phyloP scores from a whole-genome alignment of 116 monocot species.

The Iris pallida region DNA sequence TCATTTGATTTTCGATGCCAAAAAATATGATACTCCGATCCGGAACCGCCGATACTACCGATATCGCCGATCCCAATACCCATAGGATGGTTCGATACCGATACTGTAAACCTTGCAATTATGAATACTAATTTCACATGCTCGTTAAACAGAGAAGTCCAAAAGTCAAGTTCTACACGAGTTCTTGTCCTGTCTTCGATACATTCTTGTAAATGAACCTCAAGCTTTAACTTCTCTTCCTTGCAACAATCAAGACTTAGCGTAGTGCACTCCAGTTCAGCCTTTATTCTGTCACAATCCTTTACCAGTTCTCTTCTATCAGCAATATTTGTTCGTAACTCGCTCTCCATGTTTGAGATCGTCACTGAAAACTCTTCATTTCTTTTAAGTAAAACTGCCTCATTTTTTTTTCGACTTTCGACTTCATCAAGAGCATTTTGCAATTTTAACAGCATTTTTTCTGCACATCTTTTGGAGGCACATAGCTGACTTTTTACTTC shows the following conservation, averaged over 20 bases:
- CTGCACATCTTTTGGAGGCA: constrained; percentile 69
- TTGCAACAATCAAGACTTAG: constrained; percentile 86
- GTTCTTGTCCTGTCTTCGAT: constrained; percentile 62
- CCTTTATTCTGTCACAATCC: constrained; percentile 70
- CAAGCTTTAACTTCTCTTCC: constrained; percentile 84
- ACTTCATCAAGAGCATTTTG: constrained; percentile 87
- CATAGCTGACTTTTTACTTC: constrained; percentile 69
- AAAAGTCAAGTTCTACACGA: constrained; percentile 83
- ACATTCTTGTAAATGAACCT: constrained; percentile 67
- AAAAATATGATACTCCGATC: too few species aligned
- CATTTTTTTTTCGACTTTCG: constrained; percentile 66
- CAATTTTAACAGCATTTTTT: constrained; percentile 89
- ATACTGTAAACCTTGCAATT: too few species aligned
- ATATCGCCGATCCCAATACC: too few species aligned
- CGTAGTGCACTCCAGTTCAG: constrained; percentile 77
- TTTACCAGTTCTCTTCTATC: constrained; percentile 62
- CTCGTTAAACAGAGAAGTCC: too few species aligned
- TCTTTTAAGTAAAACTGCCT: constrained; percentile 65
- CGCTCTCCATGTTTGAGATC: constrained; percentile 58
- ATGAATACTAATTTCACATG: too few species aligned
- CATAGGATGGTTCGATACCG: too few species aligned
- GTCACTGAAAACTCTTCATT: too few species aligned
- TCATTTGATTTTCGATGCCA: too few species aligned
- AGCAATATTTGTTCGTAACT: constrained; percentile 39
- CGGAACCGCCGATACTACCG: too few species aligned